Evolutionary conservation across 176 grass and related monocot genomes (phyloP), one percentile per base, ranked within the genome.

Genomic region (Neostapfia colusana): DNA sequence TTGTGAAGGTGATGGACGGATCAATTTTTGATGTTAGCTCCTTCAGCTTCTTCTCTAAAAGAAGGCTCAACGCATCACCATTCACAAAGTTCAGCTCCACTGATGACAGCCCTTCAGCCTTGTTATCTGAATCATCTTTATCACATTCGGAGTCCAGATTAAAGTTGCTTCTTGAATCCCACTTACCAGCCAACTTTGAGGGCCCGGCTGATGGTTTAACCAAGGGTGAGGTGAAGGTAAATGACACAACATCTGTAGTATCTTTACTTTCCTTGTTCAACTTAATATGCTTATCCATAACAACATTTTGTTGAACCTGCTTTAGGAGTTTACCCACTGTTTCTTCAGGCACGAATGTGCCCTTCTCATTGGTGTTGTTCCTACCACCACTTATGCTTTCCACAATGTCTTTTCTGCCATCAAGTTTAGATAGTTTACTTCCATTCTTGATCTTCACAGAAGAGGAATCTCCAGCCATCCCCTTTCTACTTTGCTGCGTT

Each of bases 171-270:
- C 63, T 65, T 72, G 80, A 58, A 67, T 83, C 86, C 75, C 70
- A 79, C 17, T 81, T 88, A 21, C 81, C 75, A 0, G 65, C 68
- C 17, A 86, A 69, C 37, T 73, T 65, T 28, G 75, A 83, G 37
- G 79, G 20, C 51, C 81, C 80, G 24, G 55, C 60, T 31, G 64
- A 69, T 76, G 86, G 75, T 84, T 91, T 91, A 56, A 87, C 67
- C 74, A 93, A 81, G 20, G 90, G 84, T 46, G 90, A 89, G 63
- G 90, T 97, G 65, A 93, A 93, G 66, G 93, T 97, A 83, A 89
- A 97, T 26, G 90, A 97, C 63, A 91, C 88, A 72, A 93, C 90
- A 78, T 97, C 90, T 56, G 86, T 78, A 24, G 62, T 71, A 63
- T 91, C 78, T 79, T 76, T 89, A 55, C 75, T 78, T 82, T 85